Conservation (phyloP, 2,329 filamentous ascomycete species). For the Paraphoma chrysanthemicola region DNA sequence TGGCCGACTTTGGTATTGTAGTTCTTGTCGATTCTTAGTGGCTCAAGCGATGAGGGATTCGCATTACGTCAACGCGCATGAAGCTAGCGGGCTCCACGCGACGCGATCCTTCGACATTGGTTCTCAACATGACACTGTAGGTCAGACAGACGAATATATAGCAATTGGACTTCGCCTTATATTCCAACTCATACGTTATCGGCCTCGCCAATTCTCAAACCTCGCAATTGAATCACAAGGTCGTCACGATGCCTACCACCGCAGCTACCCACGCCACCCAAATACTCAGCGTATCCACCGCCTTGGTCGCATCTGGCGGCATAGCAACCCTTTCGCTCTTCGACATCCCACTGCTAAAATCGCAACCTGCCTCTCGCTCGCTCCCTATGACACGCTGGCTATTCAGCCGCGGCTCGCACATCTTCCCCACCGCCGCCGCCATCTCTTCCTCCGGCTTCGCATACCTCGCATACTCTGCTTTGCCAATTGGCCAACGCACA, state of each 20-base stretch:
- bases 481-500: constrained; percentile 6
- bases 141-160: neutral
- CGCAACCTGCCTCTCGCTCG: constrained; percentile 47
- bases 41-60: neutral
- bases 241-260: constrained; percentile 4
- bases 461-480: constrained; percentile 26
- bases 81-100: neutral
- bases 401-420: constrained; percentile 47
- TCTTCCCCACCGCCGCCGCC: constrained; percentile 40
- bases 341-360: constrained; percentile 37
- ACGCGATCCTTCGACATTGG: neutral
- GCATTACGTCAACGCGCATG: neutral
- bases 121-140: neutral
- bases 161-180: neutral
- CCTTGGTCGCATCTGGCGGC: constrained; percentile 43
- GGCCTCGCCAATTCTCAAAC: neutral
- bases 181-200: neutral
- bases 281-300: constrained; percentile 37
- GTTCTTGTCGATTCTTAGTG: neutral
- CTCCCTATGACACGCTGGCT: constrained; percentile 47
- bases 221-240: neutral
- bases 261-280: constrained; percentile 23
- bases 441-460: constrained; percentile 37
- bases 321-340: constrained; percentile 45
- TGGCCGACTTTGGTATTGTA: neutral